These are phyloP conservation scores for Leccinum pallidistipes DNA, from an alignment of 1,284 basidiomycete genomes.

Conservation along the genomic window DNA sequence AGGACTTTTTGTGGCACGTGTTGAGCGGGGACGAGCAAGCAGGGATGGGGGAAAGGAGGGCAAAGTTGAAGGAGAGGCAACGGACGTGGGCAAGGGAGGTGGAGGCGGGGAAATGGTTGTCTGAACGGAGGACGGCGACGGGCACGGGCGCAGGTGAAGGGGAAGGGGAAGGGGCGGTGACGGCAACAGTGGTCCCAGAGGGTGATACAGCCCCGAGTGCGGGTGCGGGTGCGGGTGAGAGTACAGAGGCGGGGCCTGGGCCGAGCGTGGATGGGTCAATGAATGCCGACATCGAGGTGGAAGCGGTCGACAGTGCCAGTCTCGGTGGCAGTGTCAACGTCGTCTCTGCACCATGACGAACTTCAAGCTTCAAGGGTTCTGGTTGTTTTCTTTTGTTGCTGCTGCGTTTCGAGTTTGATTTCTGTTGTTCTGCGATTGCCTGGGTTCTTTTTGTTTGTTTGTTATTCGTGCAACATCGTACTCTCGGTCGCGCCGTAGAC, in stretches of 20 bases:
- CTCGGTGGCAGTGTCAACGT: not conserved
- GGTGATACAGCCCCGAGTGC: not conserved
- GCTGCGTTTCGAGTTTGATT: not conserved
- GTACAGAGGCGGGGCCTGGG: not conserved
- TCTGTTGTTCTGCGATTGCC: not conserved
- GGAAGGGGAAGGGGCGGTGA: not conserved
- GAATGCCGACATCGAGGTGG: not conserved
- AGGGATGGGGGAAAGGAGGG: constrained; percentile 1
- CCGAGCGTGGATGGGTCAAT: not conserved
- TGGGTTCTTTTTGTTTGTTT: not conserved
- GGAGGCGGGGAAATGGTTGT: constrained; percentile 17
- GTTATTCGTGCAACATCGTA: not conserved
- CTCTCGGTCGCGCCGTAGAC: too few relatives aligned
- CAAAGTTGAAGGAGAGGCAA: constrained; percentile 11
- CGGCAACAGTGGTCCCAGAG: not conserved
- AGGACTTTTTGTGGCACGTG: constrained; percentile 57
- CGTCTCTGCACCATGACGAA: constrained; percentile 13
- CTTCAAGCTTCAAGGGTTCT: not conserved
- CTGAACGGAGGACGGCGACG: not conserved
- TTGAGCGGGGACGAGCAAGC: constrained; percentile 13
- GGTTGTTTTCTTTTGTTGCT: not conserved
- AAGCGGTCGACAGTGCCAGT: not conserved
- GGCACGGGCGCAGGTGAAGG: not conserved
- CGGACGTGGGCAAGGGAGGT: constrained; percentile 19
- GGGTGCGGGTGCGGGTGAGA: not conserved